Percentiles rank a stretch among this genome's conserved stretches.
Evolutionary conservation across 768 basidiomycete genomes (phyloP).

Genomic region (Tubosaeta brunneosetosa): DNA sequence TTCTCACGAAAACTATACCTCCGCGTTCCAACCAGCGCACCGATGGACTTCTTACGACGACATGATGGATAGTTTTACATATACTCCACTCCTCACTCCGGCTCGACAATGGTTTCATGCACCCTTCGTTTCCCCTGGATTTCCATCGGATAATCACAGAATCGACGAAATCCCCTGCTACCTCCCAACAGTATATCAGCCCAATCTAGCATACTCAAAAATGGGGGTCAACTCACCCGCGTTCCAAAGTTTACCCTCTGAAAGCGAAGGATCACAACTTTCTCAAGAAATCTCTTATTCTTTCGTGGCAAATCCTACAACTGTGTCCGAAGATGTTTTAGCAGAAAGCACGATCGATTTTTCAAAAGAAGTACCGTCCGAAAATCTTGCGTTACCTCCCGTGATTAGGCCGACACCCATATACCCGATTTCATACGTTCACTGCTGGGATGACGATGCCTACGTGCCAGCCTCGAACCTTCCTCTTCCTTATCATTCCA

Average conservation of each 20-base stretch:
- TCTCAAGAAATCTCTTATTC: conserved; percentile 8
- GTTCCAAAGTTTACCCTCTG: conserved; percentile 4
- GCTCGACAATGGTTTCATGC: conserved; percentile 29
- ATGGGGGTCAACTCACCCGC: conserved; percentile 1
- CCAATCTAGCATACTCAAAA: conserved; percentile 5
- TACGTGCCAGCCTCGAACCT: not conserved
- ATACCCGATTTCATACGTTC: conserved; percentile 25
- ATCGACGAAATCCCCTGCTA: conserved; percentile 9
- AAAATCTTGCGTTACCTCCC: conserved; percentile 13
- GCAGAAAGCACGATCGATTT: not conserved
- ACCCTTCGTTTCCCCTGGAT: conserved; percentile 24
- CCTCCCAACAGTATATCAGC: conserved; percentile 4
- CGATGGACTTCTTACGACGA: conserved; percentile 13
- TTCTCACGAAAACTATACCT: conserved; percentile 9
- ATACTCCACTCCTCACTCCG: conserved; percentile 18
- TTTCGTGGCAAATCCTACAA: conserved; percentile 2
- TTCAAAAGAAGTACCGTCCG: conserved; percentile 4
- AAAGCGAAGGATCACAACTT: conserved; percentile 10
- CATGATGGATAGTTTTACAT: conserved; percentile 4
- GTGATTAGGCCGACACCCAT: conserved; percentile 27
- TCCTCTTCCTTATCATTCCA: not conserved
- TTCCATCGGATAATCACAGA: conserved; percentile 13
- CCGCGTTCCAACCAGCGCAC: conserved; percentile 14
- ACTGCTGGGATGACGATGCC: conserved; percentile 10
- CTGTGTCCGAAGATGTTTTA: conserved; percentile 3